These are phyloP conservation scores for Ilyonectria robusta DNA, from an alignment of 2,329 filamentous ascomycete genomes.

Conservation along the genomic window DNA sequence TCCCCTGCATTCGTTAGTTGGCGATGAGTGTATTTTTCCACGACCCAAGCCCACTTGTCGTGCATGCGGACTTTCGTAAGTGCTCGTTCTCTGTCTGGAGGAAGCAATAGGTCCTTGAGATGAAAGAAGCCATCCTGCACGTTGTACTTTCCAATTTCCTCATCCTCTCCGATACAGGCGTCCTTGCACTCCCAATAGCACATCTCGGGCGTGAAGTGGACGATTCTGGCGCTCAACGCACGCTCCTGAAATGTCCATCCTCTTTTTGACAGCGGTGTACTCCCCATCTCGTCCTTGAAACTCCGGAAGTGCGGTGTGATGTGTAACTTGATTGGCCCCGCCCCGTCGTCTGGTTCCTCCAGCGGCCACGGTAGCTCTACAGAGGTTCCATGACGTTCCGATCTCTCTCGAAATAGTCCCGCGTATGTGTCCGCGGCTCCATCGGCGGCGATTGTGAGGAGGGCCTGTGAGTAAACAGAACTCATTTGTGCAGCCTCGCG, in stretches of 20 bases:
- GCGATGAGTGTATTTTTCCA: constrained; percentile 3
- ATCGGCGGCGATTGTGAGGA: constrained; percentile 2
- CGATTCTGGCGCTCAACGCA: constrained; percentile 13
- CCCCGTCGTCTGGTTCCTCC: constrained; percentile 9
- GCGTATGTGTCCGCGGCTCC: background rate
- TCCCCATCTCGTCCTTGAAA: constrained; percentile 12
- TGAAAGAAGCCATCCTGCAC: constrained; percentile 14
- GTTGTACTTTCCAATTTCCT: constrained; percentile 2
- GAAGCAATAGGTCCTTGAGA: constrained; percentile 11
- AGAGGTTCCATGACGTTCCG: constrained; percentile 12
- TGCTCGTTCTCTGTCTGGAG: constrained; percentile 5
- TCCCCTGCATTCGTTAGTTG: constrained; percentile 3
- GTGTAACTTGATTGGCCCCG: background rate
- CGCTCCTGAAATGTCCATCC: too few species aligned
- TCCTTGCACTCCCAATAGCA: constrained; percentile 14
- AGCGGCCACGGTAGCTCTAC: constrained; percentile 10
- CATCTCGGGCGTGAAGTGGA: constrained; percentile 11
- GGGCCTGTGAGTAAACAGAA: background rate
- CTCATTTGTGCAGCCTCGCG: constrained; percentile 2
- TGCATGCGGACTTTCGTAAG: constrained; percentile 7
- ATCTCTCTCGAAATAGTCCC: constrained; percentile 6
- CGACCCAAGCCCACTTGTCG: constrained; percentile 8
- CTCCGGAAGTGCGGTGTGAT: constrained; percentile 1
- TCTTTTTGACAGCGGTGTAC: background rate
- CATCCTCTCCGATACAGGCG: constrained; percentile 10